These are phyloP conservation scores for Dendrostoma leiphaemia DNA, from an alignment of 2,329 filamentous ascomycete genomes.

Conservation along the genomic window DNA sequence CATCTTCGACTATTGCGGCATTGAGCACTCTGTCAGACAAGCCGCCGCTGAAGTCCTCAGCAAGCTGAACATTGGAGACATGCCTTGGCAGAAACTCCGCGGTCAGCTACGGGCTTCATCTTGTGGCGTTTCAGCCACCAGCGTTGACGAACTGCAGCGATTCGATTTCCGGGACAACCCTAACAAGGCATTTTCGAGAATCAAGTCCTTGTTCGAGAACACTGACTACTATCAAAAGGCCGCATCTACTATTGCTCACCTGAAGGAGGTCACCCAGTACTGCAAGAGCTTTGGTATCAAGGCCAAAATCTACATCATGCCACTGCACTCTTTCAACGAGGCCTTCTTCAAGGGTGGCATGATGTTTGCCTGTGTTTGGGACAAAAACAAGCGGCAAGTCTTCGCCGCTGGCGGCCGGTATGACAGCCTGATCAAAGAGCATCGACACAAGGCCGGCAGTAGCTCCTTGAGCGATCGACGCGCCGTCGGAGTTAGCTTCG, in stretches of 20 bases:
- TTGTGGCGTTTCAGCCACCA: constrained; percentile 82
- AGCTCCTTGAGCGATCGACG: constrained; percentile 56
- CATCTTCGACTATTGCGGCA: constrained; percentile 87
- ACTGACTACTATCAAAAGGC: constrained; percentile 71
- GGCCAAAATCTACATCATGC: constrained; percentile 79
- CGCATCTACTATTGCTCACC: constrained; percentile 72
- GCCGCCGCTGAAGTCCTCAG: constrained; percentile 80
- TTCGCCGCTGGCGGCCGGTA: constrained; percentile 94
- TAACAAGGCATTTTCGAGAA: constrained; percentile 54
- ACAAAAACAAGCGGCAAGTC: constrained; percentile 78
- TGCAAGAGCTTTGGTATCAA: constrained; percentile 71
- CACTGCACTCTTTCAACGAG: constrained; percentile 85
- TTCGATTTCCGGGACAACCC: constrained; percentile 81
- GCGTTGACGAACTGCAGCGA: constrained; percentile 81
- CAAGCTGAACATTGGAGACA: constrained; percentile 78
- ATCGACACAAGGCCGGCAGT: constrained; percentile 64
- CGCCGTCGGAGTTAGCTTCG: constrained; percentile 88
- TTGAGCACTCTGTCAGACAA: constrained; percentile 66
- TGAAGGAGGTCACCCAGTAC: constrained; percentile 76
- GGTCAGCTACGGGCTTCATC: constrained; percentile 77
- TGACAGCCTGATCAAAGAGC: constrained; percentile 82
- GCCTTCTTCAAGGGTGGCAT: constrained; percentile 85
- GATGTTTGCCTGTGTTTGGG: constrained; percentile 87
- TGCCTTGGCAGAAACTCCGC: constrained; percentile 80
- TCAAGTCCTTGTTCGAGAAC: constrained; percentile 60